Conservation (phyloP, 2,329 filamentous ascomycete species). For the Aspergillus jensenii region DNA sequence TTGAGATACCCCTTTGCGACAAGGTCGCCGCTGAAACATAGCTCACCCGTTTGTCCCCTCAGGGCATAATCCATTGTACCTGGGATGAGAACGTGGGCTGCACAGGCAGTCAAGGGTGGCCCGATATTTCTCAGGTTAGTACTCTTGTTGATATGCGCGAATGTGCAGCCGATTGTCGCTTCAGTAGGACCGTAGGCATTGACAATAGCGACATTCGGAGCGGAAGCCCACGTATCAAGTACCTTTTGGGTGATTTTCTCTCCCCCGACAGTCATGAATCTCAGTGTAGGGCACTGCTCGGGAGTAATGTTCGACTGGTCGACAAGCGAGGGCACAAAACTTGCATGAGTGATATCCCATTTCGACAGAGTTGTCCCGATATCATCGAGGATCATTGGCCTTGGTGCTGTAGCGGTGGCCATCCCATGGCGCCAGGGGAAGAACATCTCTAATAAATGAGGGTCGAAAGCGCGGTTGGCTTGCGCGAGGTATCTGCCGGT, state of each 20-base stretch:
- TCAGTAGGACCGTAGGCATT: conserved; percentile 39
- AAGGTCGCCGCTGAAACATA: conserved; percentile 30
- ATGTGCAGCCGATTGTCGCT: conserved; percentile 35
- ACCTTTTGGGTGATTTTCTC: conserved; percentile 36
- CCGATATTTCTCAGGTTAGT: conserved; percentile 34
- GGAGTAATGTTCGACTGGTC: conserved; percentile 25
- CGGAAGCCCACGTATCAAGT: conserved; percentile 31
- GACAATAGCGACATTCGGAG: conserved; percentile 23
- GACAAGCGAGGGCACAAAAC: conserved; percentile 29
- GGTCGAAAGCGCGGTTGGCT: conserved; percentile 35
- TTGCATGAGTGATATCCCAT: conserved; percentile 31
- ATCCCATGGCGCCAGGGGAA: conserved; percentile 32
- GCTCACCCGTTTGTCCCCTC: conserved; percentile 28
- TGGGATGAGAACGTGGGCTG: conserved; percentile 28
- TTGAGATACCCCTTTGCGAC: conserved; percentile 31
- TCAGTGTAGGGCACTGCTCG: conserved; percentile 25
- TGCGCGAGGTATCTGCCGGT: conserved; percentile 34
- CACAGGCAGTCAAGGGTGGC: conserved; percentile 24
- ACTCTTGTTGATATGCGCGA: conserved; percentile 21
- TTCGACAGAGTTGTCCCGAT: conserved; percentile 25
- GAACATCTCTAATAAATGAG: conserved; percentile 31
- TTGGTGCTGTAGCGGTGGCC: conserved; percentile 25
- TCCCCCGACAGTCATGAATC: conserved; percentile 34
- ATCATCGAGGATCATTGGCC: conserved; percentile 30
- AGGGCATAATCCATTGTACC: conserved; percentile 24